Base-by-base conservation (phyloP, 2,329 filamentous ascomycete species). In the Cylindrodendrum hubeiense region DNA sequence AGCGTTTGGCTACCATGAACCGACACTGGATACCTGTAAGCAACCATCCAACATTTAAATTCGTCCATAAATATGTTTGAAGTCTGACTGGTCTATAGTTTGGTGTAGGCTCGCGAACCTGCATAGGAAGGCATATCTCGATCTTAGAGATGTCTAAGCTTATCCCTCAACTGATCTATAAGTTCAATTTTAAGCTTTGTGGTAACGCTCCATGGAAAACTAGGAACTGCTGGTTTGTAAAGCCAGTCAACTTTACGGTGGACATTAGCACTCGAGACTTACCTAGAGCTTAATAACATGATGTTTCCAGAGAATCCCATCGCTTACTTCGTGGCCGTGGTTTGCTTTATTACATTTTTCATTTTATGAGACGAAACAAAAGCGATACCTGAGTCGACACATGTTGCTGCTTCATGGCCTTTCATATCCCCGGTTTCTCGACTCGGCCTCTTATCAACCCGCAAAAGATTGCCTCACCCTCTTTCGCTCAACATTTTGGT, bases 181-280 rank as follows among this genome's bases (percentile, higher is more conserved):
- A 43, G n/a, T 43, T 43, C 15, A 15, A 43, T 4, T 43, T 43
- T 22, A 19, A 43, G 39, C 39, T 43, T 33, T 19, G 15, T 8
- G 17, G 19, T 15, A 13, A 56, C 15, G 19, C n/a, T 43, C 53
- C 53, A 5, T 56, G 53, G 53, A 19, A 19, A 44, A 46, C 53
- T 13, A 56, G 17, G 43, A 56, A 56, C 34, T 47, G 7, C 28
- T 34, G 24, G 53, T 56, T 56, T 33, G 39, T 47, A 5, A 56
- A 46, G 22, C 53, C 53, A 41, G 51, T 54, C 13, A 26, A n/a
- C 8, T 41, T 41, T 26, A 13, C 30, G 30, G 30, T 43, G 10
- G 10, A 57, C n/a, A 5, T 34, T 37, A 47, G 53, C 44, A 5
- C 53, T 3, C 22, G 30, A 12, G 47, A 30, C 28, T 30, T 30